Conservation (phyloP, 2,329 filamentous ascomycete species). For the Ophiocordyceps robertsii region DNA sequence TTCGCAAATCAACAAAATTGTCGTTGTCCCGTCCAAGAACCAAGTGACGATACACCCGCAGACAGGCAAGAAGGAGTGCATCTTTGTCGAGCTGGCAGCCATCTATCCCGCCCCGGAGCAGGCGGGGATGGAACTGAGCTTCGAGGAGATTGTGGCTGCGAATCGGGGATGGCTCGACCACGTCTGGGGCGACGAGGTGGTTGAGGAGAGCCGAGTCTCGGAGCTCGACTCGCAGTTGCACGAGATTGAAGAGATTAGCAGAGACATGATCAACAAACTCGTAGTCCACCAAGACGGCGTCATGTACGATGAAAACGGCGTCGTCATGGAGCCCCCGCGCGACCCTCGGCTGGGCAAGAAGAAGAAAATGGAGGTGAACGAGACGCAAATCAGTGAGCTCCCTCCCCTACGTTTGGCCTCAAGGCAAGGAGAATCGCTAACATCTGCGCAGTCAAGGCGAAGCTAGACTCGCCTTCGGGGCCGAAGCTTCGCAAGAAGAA, state of each 20-base stretch:
- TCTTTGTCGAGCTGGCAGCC: constrained; percentile 74
- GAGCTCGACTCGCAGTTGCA: constrained; percentile 13
- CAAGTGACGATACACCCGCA: constrained; percentile 73
- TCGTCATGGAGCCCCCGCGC: constrained; percentile 27
- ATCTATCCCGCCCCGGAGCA: constrained; percentile 70
- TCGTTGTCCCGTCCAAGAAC: constrained; percentile 56
- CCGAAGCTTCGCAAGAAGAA: constrained; percentile 73
- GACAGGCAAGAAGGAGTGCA: constrained; percentile 71
- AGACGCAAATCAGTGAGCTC: constrained; percentile 78
- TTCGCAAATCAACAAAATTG: constrained; percentile 49
- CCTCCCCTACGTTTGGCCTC: neutral
- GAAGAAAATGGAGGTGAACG: constrained; percentile 74
- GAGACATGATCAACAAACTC: constrained; percentile 22
- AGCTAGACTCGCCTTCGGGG: constrained; percentile 78
- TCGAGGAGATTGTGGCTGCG: constrained; percentile 79
- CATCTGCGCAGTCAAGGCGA: constrained; percentile 61
- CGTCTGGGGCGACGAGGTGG: constrained; percentile 36
- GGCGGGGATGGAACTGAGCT: constrained; percentile 64
- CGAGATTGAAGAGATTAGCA: constrained; percentile 17
- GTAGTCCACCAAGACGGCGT: constrained; percentile 28
- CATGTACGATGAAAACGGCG: constrained; percentile 47
- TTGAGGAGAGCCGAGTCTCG: constrained; percentile 19
- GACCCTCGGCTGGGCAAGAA: constrained; percentile 42
- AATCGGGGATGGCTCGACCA: constrained; percentile 56
- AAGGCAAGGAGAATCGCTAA: constrained; percentile 13